A percentile compares a stretch with the other conserved stretches of the same genome.
phyloP scores from a whole-genome alignment of 2,329 filamentous ascomycete genomes.

The Fusarium coffeatum region DNA sequence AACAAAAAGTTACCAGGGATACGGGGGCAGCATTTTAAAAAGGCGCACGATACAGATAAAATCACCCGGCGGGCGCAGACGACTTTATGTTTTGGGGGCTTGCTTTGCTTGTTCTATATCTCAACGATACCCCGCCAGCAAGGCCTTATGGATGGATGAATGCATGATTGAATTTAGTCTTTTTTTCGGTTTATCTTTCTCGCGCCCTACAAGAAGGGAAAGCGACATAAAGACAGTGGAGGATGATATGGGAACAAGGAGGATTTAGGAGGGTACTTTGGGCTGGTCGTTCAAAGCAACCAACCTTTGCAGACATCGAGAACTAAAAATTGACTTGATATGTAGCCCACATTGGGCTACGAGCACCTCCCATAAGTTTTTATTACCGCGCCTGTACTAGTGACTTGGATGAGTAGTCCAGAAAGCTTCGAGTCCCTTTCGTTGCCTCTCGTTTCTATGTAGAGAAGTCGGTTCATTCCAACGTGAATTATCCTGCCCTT shows the following conservation, averaged over 20 bases:
- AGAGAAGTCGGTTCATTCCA: neutral
- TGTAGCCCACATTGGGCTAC: constrained; percentile 37
- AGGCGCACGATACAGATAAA: constrained; percentile 44
- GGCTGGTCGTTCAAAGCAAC: constrained; percentile 3
- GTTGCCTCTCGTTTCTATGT: neutral
- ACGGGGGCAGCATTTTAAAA: constrained; percentile 43
- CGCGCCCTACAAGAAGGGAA: constrained; percentile 3
- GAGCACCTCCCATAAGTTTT: constrained; percentile 1
- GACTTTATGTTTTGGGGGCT: constrained; percentile 48
- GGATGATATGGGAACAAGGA: neutral
- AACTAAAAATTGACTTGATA: constrained; percentile 27
- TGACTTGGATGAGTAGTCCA: constrained; percentile 8
- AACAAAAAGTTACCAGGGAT: constrained; percentile 56
- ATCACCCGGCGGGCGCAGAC: constrained; percentile 46
- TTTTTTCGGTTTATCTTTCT: constrained; percentile 9
- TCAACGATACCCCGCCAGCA: constrained; percentile 56
- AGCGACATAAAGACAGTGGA: constrained; percentile 12
- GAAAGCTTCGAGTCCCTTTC: neutral
- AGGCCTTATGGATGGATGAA: constrained; percentile 49
- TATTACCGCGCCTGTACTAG: neutral
- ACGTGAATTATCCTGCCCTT: neutral
- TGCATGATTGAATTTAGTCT: constrained; percentile 41
- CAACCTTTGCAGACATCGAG: constrained; percentile 4
- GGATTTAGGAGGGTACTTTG: constrained; percentile 8
- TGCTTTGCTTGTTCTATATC: constrained; percentile 54